Evolutionary conservation across 768 basidiomycete genomes (phyloP).

Genomic region (Suillus lakei): DNA sequence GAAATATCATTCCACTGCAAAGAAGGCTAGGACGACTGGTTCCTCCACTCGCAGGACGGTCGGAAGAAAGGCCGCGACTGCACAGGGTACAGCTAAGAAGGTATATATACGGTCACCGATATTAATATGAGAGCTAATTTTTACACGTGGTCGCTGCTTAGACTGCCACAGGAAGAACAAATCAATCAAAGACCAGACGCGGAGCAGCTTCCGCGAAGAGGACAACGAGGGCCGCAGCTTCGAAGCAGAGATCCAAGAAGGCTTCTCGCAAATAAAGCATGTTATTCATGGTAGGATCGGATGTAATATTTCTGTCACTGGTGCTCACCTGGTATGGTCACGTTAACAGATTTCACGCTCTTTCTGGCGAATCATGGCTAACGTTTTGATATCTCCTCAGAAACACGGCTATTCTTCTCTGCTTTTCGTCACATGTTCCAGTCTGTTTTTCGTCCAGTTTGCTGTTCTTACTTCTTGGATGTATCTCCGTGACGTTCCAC

Average conservation of each 20-base stretch:
- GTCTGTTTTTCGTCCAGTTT: conserved; percentile 3
- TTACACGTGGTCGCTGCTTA: background rate
- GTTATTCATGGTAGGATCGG: conserved; percentile 10
- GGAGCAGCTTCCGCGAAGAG: background rate
- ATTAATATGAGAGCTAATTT: conserved; percentile 2
- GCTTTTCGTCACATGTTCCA: conserved; percentile 5
- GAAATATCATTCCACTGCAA: conserved; percentile 30
- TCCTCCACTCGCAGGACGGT: conserved; percentile 14
- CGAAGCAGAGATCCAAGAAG: background rate
- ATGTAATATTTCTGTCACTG: background rate
- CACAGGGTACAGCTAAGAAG: conserved; percentile 11
- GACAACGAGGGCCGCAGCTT: conserved; percentile 1
- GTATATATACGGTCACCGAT: conserved; percentile 7
- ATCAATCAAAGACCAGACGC: background rate
- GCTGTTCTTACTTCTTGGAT: conserved; percentile 2
- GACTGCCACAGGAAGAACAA: background rate
- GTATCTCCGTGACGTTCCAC: background rate
- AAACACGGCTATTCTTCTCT: conserved; percentile 3
- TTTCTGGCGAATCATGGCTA: conserved; percentile 7
- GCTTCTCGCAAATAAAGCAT: conserved; percentile 7
- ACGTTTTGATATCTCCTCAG: conserved; percentile 7
- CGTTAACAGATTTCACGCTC: conserved; percentile 4
- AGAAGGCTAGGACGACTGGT: conserved; percentile 24
- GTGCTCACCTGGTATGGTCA: conserved; percentile 3
- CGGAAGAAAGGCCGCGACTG: conserved; percentile 11